phyloP scores from a whole-genome alignment of 2,329 filamentous ascomycete genomes.

The Berkeleyomyces rouxiae region DNA sequence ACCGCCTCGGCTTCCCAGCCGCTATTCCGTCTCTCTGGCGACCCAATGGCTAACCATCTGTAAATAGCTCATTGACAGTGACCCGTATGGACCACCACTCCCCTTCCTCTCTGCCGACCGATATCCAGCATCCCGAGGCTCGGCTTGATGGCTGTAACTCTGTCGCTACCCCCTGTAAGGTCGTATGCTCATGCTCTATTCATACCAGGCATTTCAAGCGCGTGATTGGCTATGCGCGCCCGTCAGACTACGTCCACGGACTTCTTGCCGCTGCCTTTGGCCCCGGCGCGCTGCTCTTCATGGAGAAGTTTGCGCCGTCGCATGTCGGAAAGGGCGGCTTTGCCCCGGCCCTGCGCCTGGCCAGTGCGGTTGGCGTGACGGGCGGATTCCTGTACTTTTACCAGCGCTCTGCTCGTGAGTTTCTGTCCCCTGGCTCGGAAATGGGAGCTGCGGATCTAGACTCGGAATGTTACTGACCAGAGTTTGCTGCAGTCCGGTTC shows the following conservation, averaged over 20 bases:
- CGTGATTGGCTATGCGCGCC: slow-evolving; percentile 72
- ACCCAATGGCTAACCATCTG: slow-evolving; percentile 9
- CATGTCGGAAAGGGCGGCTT: slow-evolving; percentile 72
- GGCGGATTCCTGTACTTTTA: slow-evolving; percentile 79
- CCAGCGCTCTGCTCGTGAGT: slow-evolving; percentile 64
- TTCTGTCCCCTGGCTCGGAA: background rate
- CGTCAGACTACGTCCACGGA: slow-evolving; percentile 65
- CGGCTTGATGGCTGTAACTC: background rate
- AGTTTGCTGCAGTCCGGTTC: slow-evolving; percentile 54
- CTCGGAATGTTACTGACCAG: background rate
- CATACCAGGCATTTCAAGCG: slow-evolving; percentile 65
- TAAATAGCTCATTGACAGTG: slow-evolving; percentile 87
- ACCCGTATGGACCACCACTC: slow-evolving; percentile 55
- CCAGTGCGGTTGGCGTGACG: slow-evolving; percentile 51
- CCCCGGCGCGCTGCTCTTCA: slow-evolving; percentile 56
- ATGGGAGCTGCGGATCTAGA: background rate
- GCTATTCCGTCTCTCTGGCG: background rate
- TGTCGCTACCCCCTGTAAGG: background rate
- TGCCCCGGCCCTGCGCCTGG: slow-evolving; percentile 64
- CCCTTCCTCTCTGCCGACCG: background rate
- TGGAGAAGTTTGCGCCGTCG: slow-evolving; percentile 76
- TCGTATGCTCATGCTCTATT: background rate
- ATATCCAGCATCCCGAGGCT: background rate
- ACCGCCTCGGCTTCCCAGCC: background rate
- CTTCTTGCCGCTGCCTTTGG: slow-evolving; percentile 51